A percentile compares a stretch with the other conserved stretches of the same genome.
Conservation (phyloP, 768 basidiomycete species). For the Gyrodon lividus region DNA sequence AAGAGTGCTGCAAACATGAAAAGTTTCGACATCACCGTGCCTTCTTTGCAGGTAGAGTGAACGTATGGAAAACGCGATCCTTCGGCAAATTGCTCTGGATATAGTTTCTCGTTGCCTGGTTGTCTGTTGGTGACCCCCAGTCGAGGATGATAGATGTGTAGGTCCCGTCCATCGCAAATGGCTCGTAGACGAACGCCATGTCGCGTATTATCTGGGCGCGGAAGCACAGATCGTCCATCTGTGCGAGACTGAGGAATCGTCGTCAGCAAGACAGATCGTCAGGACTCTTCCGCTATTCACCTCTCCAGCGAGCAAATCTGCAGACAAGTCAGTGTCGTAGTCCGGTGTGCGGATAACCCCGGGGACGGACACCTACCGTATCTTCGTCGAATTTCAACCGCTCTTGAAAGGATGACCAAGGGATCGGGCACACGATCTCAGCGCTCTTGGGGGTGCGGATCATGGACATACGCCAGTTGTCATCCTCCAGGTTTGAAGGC, state of each 20-base stretch:
- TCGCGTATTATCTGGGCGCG: conserved; percentile 39
- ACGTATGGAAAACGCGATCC: conserved; percentile 45
- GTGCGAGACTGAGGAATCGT: conserved; percentile 29
- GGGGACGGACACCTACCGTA: conserved; percentile 33
- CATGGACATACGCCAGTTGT: conserved; percentile 42
- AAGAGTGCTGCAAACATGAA: not conserved
- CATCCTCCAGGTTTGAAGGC: conserved; percentile 16
- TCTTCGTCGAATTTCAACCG: conserved; percentile 38
- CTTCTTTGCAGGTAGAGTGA: conserved; percentile 46
- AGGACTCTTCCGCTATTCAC: conserved; percentile 9
- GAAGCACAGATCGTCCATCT: conserved; percentile 41
- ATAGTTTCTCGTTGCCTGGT: conserved; percentile 34
- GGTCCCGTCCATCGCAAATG: conserved; percentile 51
- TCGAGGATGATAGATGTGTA: conserved; percentile 47
- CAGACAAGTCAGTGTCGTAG: not conserved
- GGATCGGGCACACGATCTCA: conserved; percentile 31
- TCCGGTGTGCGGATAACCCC: not conserved
- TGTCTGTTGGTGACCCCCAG: conserved; percentile 44
- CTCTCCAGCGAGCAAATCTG: conserved; percentile 31
- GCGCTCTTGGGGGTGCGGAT: conserved; percentile 37
- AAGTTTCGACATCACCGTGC: conserved; percentile 28
- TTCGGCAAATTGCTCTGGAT: conserved; percentile 26
- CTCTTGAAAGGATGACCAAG: conserved; percentile 25
- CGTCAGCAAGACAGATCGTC: not conserved
- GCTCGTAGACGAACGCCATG: conserved; percentile 54